Percentiles rank a stretch among this genome's conserved stretches.
Conservation (phyloP, 176 grass and related monocot genomes). For the Chloris gayana region DNA sequence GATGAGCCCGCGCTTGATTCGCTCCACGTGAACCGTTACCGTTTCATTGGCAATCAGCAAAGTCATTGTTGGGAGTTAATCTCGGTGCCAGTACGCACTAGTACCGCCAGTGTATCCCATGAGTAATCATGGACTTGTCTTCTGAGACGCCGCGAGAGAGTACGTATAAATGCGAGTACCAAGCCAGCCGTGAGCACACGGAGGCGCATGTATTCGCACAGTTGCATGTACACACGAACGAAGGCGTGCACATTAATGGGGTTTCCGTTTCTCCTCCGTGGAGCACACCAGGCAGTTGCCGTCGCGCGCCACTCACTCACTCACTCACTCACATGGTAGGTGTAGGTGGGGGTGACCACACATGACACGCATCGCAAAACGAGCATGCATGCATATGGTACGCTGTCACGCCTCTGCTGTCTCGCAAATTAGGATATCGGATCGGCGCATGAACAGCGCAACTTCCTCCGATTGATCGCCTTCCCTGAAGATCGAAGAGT, state of each 20-base stretch:
- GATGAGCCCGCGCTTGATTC: background rate
- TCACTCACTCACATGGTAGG: slow-evolving; percentile 22
- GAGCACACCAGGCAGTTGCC: background rate
- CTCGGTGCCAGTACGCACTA: background rate
- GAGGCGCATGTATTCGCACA: background rate
- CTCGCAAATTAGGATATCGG: slow-evolving; percentile 11
- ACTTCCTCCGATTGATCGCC: background rate
- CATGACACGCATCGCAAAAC: background rate
- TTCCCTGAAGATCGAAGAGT: background rate
- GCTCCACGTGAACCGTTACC: background rate
- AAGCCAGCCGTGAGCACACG: background rate
- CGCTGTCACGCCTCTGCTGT: slow-evolving; percentile 10
- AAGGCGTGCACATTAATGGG: slow-evolving; percentile 14
- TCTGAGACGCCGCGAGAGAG: slow-evolving; percentile 1
- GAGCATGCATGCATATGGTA: background rate
- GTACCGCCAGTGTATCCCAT: background rate
- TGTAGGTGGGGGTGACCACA: slow-evolving; percentile 28
- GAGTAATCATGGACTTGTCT: slow-evolving; percentile 12
- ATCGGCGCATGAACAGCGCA: background rate
- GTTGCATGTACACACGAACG: background rate
- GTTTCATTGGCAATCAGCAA: background rate
- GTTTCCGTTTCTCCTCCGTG: slow-evolving; percentile 18
- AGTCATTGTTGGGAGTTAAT: background rate
- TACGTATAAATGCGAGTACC: slow-evolving; percentile 3
- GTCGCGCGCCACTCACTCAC: background rate